A percentile compares a stretch with the other conserved stretches of the same genome.
Conservation (phyloP, 2,329 filamentous ascomycete species). For the Xylaria sp. region DNA sequence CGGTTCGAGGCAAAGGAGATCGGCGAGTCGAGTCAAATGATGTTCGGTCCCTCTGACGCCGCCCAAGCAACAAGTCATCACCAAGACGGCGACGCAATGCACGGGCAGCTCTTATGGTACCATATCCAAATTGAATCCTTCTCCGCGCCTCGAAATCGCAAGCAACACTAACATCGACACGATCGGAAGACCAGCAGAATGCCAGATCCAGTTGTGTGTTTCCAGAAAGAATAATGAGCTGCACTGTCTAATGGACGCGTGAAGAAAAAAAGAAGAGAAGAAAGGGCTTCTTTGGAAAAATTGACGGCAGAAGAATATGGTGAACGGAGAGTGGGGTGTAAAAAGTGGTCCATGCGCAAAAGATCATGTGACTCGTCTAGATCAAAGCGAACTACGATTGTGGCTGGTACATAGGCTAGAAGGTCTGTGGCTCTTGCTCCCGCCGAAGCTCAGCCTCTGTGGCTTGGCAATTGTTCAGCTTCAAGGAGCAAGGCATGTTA, state of each 20-base stretch:
- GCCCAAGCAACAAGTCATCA: constrained; percentile 70
- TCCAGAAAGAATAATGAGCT: constrained; percentile 68
- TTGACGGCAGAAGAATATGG: constrained; percentile 37
- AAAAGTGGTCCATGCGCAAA: constrained; percentile 29
- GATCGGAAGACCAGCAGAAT: constrained; percentile 72
- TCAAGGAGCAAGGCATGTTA: not conserved
- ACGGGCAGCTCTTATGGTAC: constrained; percentile 79
- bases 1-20: not conserved
- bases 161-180: constrained; percentile 66
- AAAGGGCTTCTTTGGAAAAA: constrained; percentile 35
- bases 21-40: constrained; percentile 43
- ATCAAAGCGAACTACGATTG: not conserved
- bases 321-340: constrained; percentile 26
- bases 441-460: constrained; percentile 17
- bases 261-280: constrained; percentile 56
- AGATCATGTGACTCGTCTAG: constrained; percentile 41
- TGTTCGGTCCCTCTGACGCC: constrained; percentile 88
- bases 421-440: constrained; percentile 6
- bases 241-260: constrained; percentile 90
- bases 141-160: constrained; percentile 62
- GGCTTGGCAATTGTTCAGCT: constrained; percentile 31
- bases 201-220: constrained; percentile 65
- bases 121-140: constrained; percentile 56
- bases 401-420: not conserved
- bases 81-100: constrained; percentile 59